Evolutionary conservation across 352 stramenopile genomes (phyloP).

Genomic region (Globisporangium cylindrosporum): DNA sequence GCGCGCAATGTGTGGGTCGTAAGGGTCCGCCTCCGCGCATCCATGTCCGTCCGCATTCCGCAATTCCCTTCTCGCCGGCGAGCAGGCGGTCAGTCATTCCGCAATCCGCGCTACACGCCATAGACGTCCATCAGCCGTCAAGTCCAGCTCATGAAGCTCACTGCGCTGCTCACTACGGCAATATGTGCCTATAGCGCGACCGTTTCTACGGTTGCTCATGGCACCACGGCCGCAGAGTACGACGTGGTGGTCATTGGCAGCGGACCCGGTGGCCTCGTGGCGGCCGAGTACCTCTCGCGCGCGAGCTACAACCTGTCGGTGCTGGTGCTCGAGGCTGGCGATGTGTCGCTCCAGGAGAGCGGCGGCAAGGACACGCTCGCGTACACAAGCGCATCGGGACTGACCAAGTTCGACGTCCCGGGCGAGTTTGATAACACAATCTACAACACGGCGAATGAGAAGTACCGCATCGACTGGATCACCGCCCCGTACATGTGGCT

Average conservation of each 20-base stretch:
- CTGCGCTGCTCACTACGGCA: not conserved
- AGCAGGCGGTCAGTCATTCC: not conserved
- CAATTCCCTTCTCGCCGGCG: not conserved
- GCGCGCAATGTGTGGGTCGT: not conserved
- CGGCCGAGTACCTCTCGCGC: constrained; percentile 44
- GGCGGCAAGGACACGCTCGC: constrained; percentile 39
- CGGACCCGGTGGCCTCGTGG: constrained; percentile 52
- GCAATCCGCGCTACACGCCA: not conserved
- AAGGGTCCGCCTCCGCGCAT: not conserved
- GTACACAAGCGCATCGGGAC: constrained; percentile 38
- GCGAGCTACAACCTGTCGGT: constrained; percentile 22
- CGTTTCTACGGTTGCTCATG: not conserved
- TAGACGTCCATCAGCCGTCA: not conserved
- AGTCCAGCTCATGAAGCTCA: not conserved
- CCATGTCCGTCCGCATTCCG: not conserved
- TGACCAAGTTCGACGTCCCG: constrained; percentile 72
- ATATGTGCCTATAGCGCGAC: not conserved
- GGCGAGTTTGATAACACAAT: constrained; percentile 59
- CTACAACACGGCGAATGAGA: constrained; percentile 39
- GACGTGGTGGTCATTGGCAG: constrained; percentile 60
- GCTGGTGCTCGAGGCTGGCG: constrained; percentile 32
- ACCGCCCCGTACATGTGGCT: constrained; percentile 41
- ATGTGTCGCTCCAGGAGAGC: constrained; percentile 37
- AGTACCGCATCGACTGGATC: constrained; percentile 47
- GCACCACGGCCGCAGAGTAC: constrained; percentile 22